These are phyloP conservation scores for Sclerotinia sclerotiorum DNA, from an alignment of 2,329 filamentous ascomycete genomes.

Conservation along the genomic window DNA sequence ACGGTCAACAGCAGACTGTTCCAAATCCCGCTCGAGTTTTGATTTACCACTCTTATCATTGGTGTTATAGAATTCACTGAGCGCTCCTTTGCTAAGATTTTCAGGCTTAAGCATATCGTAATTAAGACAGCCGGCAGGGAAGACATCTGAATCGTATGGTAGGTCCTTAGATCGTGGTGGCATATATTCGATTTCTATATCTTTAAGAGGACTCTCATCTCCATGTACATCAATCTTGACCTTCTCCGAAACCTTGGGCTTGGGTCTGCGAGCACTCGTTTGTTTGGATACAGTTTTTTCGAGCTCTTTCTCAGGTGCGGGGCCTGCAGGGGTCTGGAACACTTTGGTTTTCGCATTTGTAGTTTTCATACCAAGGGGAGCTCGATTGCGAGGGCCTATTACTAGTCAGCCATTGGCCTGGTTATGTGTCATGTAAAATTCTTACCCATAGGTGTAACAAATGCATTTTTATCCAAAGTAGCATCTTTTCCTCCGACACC, in stretches of 20 bases:
- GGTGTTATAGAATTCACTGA: conserved; percentile 50
- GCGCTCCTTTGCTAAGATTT: conserved; percentile 55
- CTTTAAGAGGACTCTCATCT: conserved; percentile 51
- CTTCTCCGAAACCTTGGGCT: conserved; percentile 51
- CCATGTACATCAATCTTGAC: conserved; percentile 64
- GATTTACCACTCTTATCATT: conserved; percentile 68
- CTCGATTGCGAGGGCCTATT: conserved; percentile 60
- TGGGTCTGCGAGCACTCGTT: conserved; percentile 59
- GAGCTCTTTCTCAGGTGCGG: conserved; percentile 56
- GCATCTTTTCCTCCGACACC: conserved; percentile 53
- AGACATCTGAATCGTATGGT: conserved; percentile 68
- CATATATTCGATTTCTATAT: conserved; percentile 81
- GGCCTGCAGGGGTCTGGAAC: conserved; percentile 65
- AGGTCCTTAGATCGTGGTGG: conserved; percentile 69
- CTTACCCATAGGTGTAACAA: conserved; percentile 78
- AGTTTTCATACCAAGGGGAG: conserved; percentile 88
- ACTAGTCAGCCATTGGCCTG: not conserved
- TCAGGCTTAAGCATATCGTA: conserved; percentile 58
- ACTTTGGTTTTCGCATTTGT: conserved; percentile 84
- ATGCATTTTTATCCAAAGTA: conserved; percentile 58
- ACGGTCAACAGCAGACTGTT: conserved; percentile 45
- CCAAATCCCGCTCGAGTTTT: conserved; percentile 59
- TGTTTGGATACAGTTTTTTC: conserved; percentile 59
- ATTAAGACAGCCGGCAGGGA: conserved; percentile 57
- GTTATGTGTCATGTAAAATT: conserved; percentile 42